A percentile compares a stretch with the other conserved stretches of the same genome.
These are phyloP conservation scores for Blastocystis sp. DNA, from an alignment of 352 stramenopile species.

Conservation along the genomic window DNA sequence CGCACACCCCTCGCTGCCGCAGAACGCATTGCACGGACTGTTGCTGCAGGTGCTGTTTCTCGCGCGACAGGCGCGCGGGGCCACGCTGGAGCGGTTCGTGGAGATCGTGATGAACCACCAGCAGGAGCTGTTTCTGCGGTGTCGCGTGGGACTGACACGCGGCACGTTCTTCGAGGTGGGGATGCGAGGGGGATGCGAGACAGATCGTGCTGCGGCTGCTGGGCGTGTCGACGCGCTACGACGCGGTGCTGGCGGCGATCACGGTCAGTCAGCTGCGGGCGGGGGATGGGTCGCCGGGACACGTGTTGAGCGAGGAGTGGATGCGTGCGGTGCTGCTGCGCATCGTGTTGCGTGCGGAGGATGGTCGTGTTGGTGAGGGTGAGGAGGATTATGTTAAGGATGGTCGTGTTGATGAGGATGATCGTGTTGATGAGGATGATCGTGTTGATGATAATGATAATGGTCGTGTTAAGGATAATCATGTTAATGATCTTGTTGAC, in stretches of 20 bases:
- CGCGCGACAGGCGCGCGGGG: not conserved
- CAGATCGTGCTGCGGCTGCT: conserved; percentile 8
- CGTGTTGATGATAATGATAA: no score
- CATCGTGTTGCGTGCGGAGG: not conserved
- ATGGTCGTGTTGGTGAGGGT: no score
- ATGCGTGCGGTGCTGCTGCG: conserved; percentile 25
- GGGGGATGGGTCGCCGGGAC: not conserved
- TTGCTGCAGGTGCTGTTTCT: conserved; percentile 39
- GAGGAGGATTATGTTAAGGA: not conserved
- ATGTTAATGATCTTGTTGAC: no score
- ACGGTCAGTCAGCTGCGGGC: not conserved
- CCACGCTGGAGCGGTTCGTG: not conserved
- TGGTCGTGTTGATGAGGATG: not conserved
- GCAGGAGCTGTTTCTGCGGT: not conserved
- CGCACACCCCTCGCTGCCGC: not conserved
- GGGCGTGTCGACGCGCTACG: not conserved
- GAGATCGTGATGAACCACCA: conserved; percentile 31
- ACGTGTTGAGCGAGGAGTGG: not conserved
- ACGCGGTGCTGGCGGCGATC: not conserved
- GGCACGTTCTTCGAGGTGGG: conserved; percentile 16
- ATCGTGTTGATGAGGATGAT: no score
- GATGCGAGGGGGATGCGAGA: not conserved
- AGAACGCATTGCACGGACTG: conserved; percentile 47
- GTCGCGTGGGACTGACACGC: not conserved
- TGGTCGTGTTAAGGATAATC: not conserved